Evolutionary conservation across 176 grass and related monocot species (phyloP), one percentile per base, ranked within the genome.

Genomic region (Oryza meyeriana): DNA sequence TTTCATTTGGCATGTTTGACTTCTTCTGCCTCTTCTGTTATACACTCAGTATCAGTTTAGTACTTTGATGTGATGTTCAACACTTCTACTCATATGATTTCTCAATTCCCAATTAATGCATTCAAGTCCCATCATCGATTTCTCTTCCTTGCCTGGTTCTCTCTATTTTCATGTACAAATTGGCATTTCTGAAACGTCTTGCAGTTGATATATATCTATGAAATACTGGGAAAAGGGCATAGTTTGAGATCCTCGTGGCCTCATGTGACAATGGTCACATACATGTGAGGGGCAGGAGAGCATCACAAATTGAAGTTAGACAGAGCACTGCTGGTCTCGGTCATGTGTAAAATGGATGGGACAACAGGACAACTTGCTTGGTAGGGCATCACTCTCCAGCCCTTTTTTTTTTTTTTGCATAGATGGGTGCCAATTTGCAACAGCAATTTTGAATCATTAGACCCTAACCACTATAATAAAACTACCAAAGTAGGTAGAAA

Each of bases 301-400:
- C 22, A 58, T 58, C 52, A 20, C 52, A 58, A 64, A 64, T 16
- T 61, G 59, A 59, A 81, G n/a, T 12, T 61, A 32, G 61, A 62
- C 72, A 41, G 36, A 25, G 18, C 73, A 12, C 5, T 71, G 14
- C 32, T 77, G 39, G 73, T 25, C 70, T 28, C 72, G 65, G 18
- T 14, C 61, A 38, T 69, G 45, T 36, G 20, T 72, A 5, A 13
- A 26, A 27, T 34, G 68, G n/a, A 48, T 66, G 24, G 62, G 62
- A 41, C 38, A 64, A 38, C 5, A 65, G 64, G 80, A 2, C 50
- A n/a, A 55, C 81, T 39, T 40, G 80, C 34, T 88, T 85, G 87
- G 82, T 77, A 65, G 24, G n/a, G 72, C 82, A 42, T 89, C 87
- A 66, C 78, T 58, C 33, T 85, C 81, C 55, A 72, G 42, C 32